A percentile compares a stretch with the other conserved stretches of the same genome.
These are phyloP conservation scores for Xylaria scruposa DNA, from an alignment of 495 filamentous ascomycete genomes.

Conservation along the genomic window DNA sequence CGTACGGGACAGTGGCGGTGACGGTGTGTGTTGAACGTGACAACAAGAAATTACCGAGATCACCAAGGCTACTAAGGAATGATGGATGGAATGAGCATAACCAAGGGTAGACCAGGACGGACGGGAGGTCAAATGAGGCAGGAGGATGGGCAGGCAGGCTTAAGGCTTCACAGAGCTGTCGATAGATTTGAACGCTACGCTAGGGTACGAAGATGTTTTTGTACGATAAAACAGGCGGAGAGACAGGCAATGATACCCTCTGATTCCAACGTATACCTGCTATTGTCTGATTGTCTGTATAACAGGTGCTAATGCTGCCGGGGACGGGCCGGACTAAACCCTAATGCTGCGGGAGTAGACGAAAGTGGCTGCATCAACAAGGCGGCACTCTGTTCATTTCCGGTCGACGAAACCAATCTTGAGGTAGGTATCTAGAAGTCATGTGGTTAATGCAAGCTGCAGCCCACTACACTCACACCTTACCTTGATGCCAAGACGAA, in stretches of 20 bases:
- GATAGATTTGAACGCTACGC: slow-evolving; percentile 20
- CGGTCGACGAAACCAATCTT: not conserved
- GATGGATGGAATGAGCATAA: slow-evolving; percentile 18
- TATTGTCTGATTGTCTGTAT: not conserved
- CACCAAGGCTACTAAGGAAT: not conserved
- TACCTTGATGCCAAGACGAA: not conserved
- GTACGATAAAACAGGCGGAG: slow-evolving; percentile 38
- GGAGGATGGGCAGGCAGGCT: not conserved
- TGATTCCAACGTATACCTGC: slow-evolving; percentile 31
- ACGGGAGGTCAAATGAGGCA: not conserved
- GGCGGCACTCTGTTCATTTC: not conserved
- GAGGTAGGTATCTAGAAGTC: not conserved
- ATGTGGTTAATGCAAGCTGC: not conserved
- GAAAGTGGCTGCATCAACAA: not conserved
- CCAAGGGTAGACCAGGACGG: slow-evolving; percentile 10
- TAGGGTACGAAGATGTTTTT: slow-evolving; percentile 17
- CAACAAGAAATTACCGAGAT: not conserved
- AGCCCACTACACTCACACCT: not conserved
- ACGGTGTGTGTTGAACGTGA: not conserved
- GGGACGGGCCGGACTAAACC: slow-evolving; percentile 16
- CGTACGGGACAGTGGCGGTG: not conserved
- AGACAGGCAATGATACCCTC: slow-evolving; percentile 47
- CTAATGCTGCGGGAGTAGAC: not conserved
- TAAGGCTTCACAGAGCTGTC: not conserved
- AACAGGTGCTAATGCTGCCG: not conserved